These are phyloP conservation scores for Suillus spraguei DNA, from an alignment of 768 basidiomycete genomes.

Conservation along the genomic window DNA sequence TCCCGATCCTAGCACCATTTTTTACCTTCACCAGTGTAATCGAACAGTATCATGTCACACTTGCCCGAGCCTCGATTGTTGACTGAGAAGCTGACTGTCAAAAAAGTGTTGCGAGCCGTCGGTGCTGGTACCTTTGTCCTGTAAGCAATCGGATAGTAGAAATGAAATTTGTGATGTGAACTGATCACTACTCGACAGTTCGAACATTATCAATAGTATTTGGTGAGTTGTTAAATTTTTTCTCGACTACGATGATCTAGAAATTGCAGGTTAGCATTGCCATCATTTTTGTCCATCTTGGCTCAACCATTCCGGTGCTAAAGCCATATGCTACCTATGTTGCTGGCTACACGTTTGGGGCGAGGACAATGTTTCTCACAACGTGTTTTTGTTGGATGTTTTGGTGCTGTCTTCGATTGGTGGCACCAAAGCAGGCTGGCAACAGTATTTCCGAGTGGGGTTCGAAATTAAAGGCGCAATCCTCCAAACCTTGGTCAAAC, in stretches of 20 bases:
- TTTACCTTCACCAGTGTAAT: neutral
- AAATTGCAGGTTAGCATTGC: neutral
- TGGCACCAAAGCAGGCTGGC: neutral
- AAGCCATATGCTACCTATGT: neutral
- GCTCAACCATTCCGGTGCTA: neutral
- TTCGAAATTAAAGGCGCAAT: neutral
- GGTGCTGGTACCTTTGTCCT: neutral
- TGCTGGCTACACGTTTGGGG: neutral
- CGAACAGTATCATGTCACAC: constrained; percentile 1
- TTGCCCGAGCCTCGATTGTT: neutral
- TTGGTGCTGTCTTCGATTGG: neutral
- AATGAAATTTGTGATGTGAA: neutral
- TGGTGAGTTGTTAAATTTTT: constrained; percentile 5
- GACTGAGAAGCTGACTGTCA: neutral
- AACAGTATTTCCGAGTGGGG: neutral
- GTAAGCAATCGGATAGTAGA: neutral
- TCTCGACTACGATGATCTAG: neutral
- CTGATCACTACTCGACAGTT: neutral
- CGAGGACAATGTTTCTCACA: neutral
- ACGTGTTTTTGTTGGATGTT: neutral
- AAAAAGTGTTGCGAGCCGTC: neutral
- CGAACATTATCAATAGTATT: neutral
- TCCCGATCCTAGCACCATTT: neutral
- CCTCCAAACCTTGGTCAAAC: neutral
- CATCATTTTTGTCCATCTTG: neutral